Evolutionary conservation across 257 asterid genomes (phyloP), one percentile per base, ranked within the genome.

Genomic region (Nicotiana sylvestris): DNA sequence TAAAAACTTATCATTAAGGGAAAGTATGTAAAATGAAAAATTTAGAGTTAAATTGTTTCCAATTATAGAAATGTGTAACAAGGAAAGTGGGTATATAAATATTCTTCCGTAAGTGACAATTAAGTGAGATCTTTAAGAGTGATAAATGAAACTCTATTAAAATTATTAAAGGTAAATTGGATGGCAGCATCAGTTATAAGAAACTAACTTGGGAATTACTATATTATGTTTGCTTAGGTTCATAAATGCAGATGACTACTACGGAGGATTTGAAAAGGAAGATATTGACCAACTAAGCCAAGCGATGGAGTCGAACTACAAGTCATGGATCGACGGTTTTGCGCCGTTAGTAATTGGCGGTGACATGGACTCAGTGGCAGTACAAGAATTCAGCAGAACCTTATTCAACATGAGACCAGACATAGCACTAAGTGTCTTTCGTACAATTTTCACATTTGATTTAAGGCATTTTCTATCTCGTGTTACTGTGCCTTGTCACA

Each of bases 351-450:
- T 88, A 21, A 87, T 94, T 0, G 95, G 96, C 1, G 94, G 94
- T 1, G 98, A 94, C 86, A 87, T 94, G 97, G 95, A 91, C 2
- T 91, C 94, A 0, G 89, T 87, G 51, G 93, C 93, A 17, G 91
- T 93, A 46, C 98, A 93, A 76, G 98, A 93, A 78, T 92, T 92
- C 86, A 93, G 97, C 88, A 83, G 97, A 61, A 91, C 94, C 0
- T 61, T 93, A 72, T 92, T 93, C 92, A 92, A 88, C 83, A 89
- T 93, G 95, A 88, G 97, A 15, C 98, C 94, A 0, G 98, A 93
- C 87, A 93, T 93, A 33, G 91, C 98, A 0, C 77, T 92, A 9
- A 91, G 92, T 80, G 90, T 92, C 17, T 89, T 87, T 60, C 92
- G 90, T 2, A 90, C 92, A 2, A 84, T 92, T 9, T 91, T 91